A percentile compares a stretch with the other conserved stretches of the same genome.
phyloP scores from a whole-genome alignment of 2,329 filamentous ascomycete species.

The Acrocalymma vagum region DNA sequence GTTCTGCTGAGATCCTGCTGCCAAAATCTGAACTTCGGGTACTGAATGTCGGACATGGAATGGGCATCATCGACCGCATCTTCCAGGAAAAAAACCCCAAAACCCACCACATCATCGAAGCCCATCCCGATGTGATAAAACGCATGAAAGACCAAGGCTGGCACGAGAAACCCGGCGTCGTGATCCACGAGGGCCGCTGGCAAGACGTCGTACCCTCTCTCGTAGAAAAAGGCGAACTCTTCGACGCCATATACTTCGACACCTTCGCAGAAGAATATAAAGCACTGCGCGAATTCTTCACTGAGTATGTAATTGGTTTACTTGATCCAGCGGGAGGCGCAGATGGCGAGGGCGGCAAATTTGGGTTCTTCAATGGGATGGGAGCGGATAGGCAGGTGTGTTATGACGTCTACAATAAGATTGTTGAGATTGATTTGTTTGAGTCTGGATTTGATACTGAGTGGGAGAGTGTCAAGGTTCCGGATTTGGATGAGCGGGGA shows the following conservation, averaged over 20 bases:
- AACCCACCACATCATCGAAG: constrained; percentile 61
- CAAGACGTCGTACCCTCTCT: constrained; percentile 58
- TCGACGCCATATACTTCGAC: constrained; percentile 83
- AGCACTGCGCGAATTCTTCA: constrained; percentile 86
- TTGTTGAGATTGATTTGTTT: constrained; percentile 88
- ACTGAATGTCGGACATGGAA: constrained; percentile 60
- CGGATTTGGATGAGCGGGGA: constrained; percentile 72
- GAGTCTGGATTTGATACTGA: constrained; percentile 91
- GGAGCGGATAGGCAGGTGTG: constrained; percentile 92
- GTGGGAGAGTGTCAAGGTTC: constrained; percentile 81
- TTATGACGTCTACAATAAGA: constrained; percentile 92
- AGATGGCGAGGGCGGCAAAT: constrained; percentile 57
- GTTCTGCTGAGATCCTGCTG: constrained; percentile 53
- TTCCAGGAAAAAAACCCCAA: constrained; percentile 54
- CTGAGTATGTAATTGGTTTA: constrained; percentile 82
- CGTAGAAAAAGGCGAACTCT: constrained; percentile 51
- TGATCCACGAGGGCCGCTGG: constrained; percentile 59
- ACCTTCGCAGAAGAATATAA: constrained; percentile 95
- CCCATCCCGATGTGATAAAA: constrained; percentile 58
- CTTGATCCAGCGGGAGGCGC: constrained; percentile 64
- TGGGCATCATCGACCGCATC: constrained; percentile 60
- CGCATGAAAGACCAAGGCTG: constrained; percentile 57
- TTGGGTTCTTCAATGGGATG: constrained; percentile 76
- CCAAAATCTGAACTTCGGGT: constrained; percentile 52
- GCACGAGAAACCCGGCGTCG: constrained; percentile 58